Base-by-base conservation (phyloP, 2,329 filamentous ascomycete species). In the Phoma sp. region DNA sequence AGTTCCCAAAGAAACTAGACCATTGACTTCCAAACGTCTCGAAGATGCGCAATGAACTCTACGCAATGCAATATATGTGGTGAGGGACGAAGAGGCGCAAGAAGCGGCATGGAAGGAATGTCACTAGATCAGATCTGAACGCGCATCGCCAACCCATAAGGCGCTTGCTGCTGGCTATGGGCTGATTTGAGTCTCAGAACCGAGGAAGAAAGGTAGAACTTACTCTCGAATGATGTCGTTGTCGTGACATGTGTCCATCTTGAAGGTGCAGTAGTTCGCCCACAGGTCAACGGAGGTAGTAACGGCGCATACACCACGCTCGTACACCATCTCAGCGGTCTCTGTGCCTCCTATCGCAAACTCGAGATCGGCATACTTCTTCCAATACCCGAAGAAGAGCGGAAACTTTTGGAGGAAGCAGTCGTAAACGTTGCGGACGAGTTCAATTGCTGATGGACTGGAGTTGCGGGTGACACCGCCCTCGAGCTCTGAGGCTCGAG, bases 151-250 rank as follows among this genome's bases (percentile, higher is more conserved):
- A 50, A 45, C 47, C 38, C 38, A 43, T 43, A 52, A 48, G 34
- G 45, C 48, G 48, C 56, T 54, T 56, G 55, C 61, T 53, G 61
- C 59, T 60, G 60, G 64, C 62, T 67, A 65, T 59, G 54, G 61
- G 55, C 64, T 61, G 62, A 53, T 57, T 66, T 69, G 65, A 68
- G 64, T 62, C 55, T 57, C 50, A 59, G 61, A 60, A 59, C 56
- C 50, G 54, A 57, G 61, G 61, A 68, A 59, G 60, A 66, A 65
- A 68, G 64, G 62, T 40, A 57, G 47, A 42, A 98, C 95, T 98
- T 96, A 99, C 95, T 98, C 95, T 96, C 95, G 89, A 81, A 97
- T 96, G 77, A 96, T 84, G 74, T 96, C 91, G 69, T 91, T 85
- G 74, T 96, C 92, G 79, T 99, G 95, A 66, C 91, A 95, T 53